Conservation (phyloP, 2,329 filamentous ascomycete species). For the Paraphaeosphaeria minitans region DNA sequence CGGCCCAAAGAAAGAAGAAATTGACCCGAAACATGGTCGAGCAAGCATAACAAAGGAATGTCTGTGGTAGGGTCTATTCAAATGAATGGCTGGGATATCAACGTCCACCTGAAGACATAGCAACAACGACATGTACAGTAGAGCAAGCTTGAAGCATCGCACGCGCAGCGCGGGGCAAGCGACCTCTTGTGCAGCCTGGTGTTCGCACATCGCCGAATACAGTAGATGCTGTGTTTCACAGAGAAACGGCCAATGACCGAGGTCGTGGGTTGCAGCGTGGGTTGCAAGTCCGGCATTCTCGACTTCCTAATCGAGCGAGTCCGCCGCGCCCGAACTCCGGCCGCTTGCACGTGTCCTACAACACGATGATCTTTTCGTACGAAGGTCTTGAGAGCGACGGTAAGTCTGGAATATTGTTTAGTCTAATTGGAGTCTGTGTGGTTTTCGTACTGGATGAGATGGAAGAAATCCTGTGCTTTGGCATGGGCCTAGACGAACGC, state of each 20-base stretch:
- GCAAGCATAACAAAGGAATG: not conserved
- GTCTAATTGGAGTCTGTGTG: not conserved
- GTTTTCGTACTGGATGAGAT: not conserved
- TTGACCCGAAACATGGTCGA: not conserved
- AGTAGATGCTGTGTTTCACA: not conserved
- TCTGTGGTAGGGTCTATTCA: not conserved
- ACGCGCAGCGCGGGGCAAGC: not conserved
- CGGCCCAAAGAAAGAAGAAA: not conserved
- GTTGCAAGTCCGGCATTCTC: not conserved
- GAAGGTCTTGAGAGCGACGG: not conserved
- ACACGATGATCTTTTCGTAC: not conserved
- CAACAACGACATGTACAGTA: not conserved
- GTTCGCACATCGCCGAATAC: not conserved
- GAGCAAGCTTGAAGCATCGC: not conserved
- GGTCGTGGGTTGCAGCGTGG: not conserved
- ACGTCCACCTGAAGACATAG: not conserved
- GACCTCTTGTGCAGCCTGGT: not conserved
- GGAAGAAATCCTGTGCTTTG: not conserved
- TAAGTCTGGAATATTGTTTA: not conserved
- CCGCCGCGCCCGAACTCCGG: constrained; percentile 7
- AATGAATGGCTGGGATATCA: not conserved
- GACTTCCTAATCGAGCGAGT: constrained; percentile 7
- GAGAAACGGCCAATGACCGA: constrained; percentile 2
- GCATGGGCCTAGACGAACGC: not conserved
- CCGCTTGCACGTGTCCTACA: constrained; percentile 5